Evolutionary conservation across 257 asterid genomes (phyloP).

Genomic region (Ballota nigra): DNA sequence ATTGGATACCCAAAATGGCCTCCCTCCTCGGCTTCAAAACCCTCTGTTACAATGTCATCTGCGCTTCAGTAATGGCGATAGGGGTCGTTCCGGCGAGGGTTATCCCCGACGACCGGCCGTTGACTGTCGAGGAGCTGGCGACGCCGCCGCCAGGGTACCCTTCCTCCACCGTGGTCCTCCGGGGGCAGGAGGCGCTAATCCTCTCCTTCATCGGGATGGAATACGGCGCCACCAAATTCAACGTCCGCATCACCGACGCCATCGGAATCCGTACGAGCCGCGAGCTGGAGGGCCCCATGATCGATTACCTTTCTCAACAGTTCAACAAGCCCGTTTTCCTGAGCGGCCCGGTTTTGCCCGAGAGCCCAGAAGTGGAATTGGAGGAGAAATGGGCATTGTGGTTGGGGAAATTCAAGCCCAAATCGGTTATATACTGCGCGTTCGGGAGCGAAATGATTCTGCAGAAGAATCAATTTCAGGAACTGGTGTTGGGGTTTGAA

Average conservation of each 20-base stretch:
- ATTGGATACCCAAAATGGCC: conserved; percentile 66
- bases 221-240: conserved; percentile 51
- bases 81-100: conserved; percentile 55
- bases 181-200: conserved; percentile 42
- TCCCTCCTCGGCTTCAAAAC: conserved; percentile 58
- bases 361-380: conserved; percentile 28
- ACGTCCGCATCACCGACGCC: conserved; percentile 43
- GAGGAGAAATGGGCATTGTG: conserved; percentile 56
- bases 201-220: conserved; percentile 47
- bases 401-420: conserved; percentile 42
- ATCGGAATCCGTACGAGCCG: conserved; percentile 65
- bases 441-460: conserved; percentile 64
- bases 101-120: conserved; percentile 35
- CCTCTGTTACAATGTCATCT: conserved; percentile 56
- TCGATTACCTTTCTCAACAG: conserved; percentile 58
- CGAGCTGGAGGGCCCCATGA: conserved; percentile 64
- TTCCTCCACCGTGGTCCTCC: conserved; percentile 45
- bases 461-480: conserved; percentile 52
- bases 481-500: conserved; percentile 64
- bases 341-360: conserved; percentile 67
- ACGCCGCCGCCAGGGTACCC: conserved; percentile 68
- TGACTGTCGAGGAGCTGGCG: conserved; percentile 44
- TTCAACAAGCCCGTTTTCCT: conserved; percentile 52
- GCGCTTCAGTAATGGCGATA: conserved; percentile 58
- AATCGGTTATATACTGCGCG: conserved; percentile 58